phyloP scores from a whole-genome alignment of 1,139 yeast genomes.

The Citeromyces hawaiiensis region DNA sequence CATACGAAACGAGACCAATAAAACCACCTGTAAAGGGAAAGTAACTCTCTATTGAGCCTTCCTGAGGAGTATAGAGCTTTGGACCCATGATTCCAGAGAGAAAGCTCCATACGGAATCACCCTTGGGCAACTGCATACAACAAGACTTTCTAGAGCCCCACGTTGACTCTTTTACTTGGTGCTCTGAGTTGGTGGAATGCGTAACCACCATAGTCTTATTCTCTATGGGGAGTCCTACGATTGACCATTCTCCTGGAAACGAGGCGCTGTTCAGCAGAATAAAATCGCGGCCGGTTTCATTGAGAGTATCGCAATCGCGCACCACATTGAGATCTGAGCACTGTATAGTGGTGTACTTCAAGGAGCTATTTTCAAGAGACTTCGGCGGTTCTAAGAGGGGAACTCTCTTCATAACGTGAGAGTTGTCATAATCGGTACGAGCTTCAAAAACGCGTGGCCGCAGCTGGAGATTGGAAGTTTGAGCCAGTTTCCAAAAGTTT shows the following conservation, averaged over 20 bases:
- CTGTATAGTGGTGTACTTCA: background rate
- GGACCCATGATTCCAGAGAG: constrained; percentile 26
- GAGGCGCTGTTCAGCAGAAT: constrained; percentile 63
- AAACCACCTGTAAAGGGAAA: constrained; percentile 85
- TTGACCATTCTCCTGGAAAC: constrained; percentile 76
- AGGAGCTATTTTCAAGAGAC: background rate
- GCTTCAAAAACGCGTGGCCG: constrained; percentile 5
- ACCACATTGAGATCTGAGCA: constrained; percentile 9
- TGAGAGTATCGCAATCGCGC: constrained; percentile 34
- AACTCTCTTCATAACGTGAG: background rate
- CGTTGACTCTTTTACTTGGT: constrained; percentile 12
- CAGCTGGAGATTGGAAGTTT: constrained; percentile 7
- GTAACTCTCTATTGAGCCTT: constrained; percentile 11
- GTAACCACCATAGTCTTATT: constrained; percentile 44
- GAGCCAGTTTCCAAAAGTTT: constrained; percentile 52
- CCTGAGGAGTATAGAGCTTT: constrained; percentile 10
- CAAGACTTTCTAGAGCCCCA: background rate
- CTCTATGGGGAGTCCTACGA: constrained; percentile 57
- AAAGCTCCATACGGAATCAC: constrained; percentile 30
- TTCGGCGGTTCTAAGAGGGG: background rate
- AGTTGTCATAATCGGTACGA: background rate
- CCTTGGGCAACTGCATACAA: background rate
- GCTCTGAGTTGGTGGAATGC: constrained; percentile 36
- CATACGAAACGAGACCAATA: constrained; percentile 78
- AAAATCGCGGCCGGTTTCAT: constrained; percentile 24